Percentiles rank a stretch among this genome's conserved stretches.
phyloP scores from a whole-genome alignment of 306 rosid genomes.

The Vigna radiata region DNA sequence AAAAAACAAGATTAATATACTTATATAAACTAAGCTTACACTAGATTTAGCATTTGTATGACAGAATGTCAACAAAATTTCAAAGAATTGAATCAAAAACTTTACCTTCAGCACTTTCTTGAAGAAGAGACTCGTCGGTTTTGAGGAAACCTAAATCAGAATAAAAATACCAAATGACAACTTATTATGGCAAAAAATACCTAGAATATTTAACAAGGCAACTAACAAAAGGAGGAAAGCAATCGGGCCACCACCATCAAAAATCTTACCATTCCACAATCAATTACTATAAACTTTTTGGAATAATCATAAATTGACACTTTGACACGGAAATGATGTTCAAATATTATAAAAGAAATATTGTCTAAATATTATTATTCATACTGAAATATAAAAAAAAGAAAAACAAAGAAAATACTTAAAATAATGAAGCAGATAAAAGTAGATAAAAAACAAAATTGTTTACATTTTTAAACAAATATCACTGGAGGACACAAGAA shows the following conservation, averaged over 20 bases:
- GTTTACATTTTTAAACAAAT: not conserved
- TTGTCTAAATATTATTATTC: too few relatives aligned
- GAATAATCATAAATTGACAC: too few relatives aligned
- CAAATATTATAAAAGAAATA: too few relatives aligned
- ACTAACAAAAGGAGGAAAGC: not conserved
- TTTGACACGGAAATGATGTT: too few relatives aligned
- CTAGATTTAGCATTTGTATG: not conserved
- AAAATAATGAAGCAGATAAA: conserved; percentile 14
- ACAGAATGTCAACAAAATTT: conserved; percentile 33
- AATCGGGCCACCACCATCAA: not conserved
- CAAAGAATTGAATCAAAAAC: conserved; percentile 17
- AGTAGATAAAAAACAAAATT: not conserved
- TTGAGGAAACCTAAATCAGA: conserved; percentile 66
- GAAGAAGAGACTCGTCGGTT: conserved; percentile 84
- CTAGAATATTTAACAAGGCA: conserved; percentile 3
- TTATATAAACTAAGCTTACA: conserved; percentile 21
- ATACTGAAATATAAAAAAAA: conserved; percentile 61
- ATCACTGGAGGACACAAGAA: too few relatives aligned
- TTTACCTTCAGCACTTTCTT: conserved; percentile 73
- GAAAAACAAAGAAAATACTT: conserved; percentile 33
- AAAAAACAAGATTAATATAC: not conserved
- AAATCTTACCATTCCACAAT: conserved; percentile 71
- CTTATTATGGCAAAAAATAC: conserved; percentile 4
- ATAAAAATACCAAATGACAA: conserved; percentile 28
- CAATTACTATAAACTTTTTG: too few relatives aligned